Base-by-base conservation (phyloP, 2,329 filamentous ascomycete genomes). In the Leptographium procerum region DNA sequence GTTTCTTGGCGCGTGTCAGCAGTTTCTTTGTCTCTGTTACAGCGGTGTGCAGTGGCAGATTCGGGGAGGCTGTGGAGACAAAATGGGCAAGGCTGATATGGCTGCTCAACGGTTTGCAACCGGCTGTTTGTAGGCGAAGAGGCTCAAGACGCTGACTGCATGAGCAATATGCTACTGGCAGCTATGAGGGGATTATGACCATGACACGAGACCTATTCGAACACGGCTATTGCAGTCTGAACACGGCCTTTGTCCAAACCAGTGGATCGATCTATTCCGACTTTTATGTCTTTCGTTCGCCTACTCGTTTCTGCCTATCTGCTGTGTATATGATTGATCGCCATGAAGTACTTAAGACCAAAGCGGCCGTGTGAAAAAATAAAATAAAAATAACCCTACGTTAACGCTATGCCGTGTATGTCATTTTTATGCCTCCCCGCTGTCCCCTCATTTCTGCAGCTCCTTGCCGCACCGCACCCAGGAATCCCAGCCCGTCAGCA, bases 401-500 rank as follows among this genome's bases (percentile, higher is more conserved):
- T 19, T 13, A 40, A 40, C 36, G 36, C 40, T n/a, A 43, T 22
- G 16, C 13, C 8, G 40, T 43, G 40, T 8, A 43, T 43, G 16
- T 8, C 31, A n/a, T 40, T 16, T 19, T 40, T 36, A 4, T 31
- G 7, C 16, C 10, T 4, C 14, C 8, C 5, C 14, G 40, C 13
- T 56, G 7, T 13, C 22, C n/a, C 8, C 28, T 33, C 16, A 19
- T 9, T 14, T n/a, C 24, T 51, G 28, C 26, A 51, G 3, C n/a
- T 29, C n/a, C 24, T 8, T 26, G 8, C 60, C 60, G n/a, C 60
- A 61, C 22, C 62, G 60, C 59, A 79, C 75, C 86, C 86, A 89
- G 2, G 85, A 78, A 63, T 83, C 81, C 62, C 72, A 67, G 1
- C 79, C 78, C 11, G 84, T 83, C 52, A 89, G 66, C 4, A 86